These are phyloP conservation scores for Violaceomyces palustris DNA, from an alignment of 1,284 basidiomycete genomes.

Conservation along the genomic window DNA sequence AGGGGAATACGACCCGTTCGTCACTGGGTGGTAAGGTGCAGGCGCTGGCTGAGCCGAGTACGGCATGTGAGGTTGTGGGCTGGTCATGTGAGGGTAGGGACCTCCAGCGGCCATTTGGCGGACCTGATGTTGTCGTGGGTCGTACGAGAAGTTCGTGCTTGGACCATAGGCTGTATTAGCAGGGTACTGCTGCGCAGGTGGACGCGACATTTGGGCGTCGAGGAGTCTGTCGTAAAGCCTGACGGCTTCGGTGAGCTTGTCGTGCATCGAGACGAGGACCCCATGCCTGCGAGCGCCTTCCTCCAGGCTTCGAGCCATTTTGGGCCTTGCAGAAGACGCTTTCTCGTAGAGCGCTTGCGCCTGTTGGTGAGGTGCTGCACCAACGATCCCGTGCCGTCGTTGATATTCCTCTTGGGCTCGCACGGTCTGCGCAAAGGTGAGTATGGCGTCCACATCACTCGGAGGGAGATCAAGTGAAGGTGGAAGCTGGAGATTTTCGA, in stretches of 20 bases:
- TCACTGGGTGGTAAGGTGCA: not conserved
- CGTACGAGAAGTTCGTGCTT: not conserved
- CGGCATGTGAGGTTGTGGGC: not conserved
- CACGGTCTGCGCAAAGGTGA: conserved; percentile 47
- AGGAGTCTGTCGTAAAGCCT: conserved; percentile 81
- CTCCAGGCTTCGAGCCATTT: conserved; percentile 75
- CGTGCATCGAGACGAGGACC: conserved; percentile 84
- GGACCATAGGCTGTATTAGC: not conserved
- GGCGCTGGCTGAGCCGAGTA: not conserved
- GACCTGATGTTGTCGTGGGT: not conserved
- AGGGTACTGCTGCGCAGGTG: not conserved
- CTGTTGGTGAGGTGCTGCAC: conserved; percentile 16
- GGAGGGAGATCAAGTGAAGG: conserved; percentile 45
- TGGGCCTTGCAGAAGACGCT: conserved; percentile 73
- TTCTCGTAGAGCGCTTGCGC: conserved; percentile 69
- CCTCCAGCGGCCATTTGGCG: no score
- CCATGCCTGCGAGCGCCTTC: conserved; percentile 82
- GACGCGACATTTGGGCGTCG: conserved; percentile 66
- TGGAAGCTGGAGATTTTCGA: conserved; percentile 11
- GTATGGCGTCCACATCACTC: conserved; percentile 44
- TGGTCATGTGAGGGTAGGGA: no score
- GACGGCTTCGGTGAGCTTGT: conserved; percentile 83
- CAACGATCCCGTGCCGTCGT: conserved; percentile 20
- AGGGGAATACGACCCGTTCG: not conserved
- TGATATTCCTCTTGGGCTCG: conserved; percentile 27